phyloP scores from a whole-genome alignment of 208 protist genomes.

The Leishmania gerbilli region DNA sequence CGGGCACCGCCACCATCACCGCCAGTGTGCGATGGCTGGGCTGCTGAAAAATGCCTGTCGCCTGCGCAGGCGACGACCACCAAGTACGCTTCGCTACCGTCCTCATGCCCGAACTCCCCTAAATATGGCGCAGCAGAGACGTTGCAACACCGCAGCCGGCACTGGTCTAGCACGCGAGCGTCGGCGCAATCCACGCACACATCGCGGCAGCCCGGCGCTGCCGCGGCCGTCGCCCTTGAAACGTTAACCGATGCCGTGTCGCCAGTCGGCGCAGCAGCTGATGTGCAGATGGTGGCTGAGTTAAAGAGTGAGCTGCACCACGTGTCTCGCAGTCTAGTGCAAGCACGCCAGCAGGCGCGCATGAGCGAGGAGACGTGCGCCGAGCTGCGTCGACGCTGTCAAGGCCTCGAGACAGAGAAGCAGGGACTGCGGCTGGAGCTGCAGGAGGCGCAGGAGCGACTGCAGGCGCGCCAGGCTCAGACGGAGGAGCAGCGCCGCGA shows the following conservation, averaged over 20 bases:
- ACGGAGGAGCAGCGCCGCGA: conserved; percentile 53
- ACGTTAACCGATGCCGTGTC: not conserved
- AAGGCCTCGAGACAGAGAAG: conserved; percentile 31
- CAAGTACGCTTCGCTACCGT: not conserved
- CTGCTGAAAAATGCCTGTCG: not conserved
- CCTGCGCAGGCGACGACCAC: not conserved
- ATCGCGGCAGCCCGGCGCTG: not conserved
- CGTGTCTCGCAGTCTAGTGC: conserved; percentile 12
- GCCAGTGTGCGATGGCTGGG: not conserved
- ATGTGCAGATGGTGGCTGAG: conserved; percentile 11
- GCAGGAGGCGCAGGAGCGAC: conserved; percentile 41
- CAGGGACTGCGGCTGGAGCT: conserved; percentile 34
- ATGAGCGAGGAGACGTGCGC: conserved; percentile 8
- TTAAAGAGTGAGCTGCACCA: conserved; percentile 21
- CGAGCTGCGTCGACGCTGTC: conserved; percentile 19
- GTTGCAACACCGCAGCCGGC: not conserved
- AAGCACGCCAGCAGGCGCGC: conserved; percentile 21
- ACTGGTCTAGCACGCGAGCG: not conserved
- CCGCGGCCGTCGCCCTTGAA: not conserved
- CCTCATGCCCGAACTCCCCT: not conserved
- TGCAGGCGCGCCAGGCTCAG: conserved; percentile 19
- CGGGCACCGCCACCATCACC: not conserved
- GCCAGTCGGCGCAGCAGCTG: not conserved
- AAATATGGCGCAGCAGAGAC: not conserved
- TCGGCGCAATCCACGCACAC: not conserved